Conservation (phyloP, 2,329 filamentous ascomycete species). For the Hymenoscyphus linearis region DNA sequence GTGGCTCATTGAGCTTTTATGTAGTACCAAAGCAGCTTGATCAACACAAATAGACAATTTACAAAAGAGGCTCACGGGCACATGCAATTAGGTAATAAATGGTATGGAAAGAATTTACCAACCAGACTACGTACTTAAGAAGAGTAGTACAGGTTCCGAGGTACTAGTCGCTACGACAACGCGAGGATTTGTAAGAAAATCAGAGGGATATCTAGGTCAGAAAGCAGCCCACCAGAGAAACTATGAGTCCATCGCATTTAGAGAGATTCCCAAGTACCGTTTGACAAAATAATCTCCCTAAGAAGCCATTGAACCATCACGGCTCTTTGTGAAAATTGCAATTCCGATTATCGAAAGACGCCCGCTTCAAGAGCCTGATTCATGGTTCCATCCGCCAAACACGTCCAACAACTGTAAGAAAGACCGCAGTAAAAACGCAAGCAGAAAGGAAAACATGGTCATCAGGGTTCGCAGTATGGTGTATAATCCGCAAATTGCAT, state of each 20-base stretch:
- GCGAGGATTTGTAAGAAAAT: conserved; percentile 25
- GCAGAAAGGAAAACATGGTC: conserved; percentile 35
- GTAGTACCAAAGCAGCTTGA: not conserved
- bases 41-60: not conserved
- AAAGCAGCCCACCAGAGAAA: conserved; percentile 25
- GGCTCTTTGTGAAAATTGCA: conserved; percentile 28
- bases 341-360: conserved; percentile 29
- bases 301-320: conserved; percentile 27
- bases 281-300: conserved; percentile 22
- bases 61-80: not conserved
- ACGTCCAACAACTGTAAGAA: conserved; percentile 22
- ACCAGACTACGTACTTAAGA: conserved; percentile 19
- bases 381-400: conserved; percentile 25
- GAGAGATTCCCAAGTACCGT: conserved; percentile 20
- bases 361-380: conserved; percentile 24
- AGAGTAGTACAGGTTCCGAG: conserved; percentile 13
- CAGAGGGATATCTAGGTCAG: conserved; percentile 30
- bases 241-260: conserved; percentile 20
- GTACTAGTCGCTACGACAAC: conserved; percentile 31
- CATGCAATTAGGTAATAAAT: conserved; percentile 3
- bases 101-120: conserved; percentile 22
- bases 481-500: conserved; percentile 16
- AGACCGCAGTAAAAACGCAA: conserved; percentile 29
- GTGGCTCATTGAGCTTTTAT: too few relatives aligned
- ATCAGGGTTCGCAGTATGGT: conserved; percentile 34